phyloP scores from a whole-genome alignment of 139 green algal species.

The Micractinium sp. region DNA sequence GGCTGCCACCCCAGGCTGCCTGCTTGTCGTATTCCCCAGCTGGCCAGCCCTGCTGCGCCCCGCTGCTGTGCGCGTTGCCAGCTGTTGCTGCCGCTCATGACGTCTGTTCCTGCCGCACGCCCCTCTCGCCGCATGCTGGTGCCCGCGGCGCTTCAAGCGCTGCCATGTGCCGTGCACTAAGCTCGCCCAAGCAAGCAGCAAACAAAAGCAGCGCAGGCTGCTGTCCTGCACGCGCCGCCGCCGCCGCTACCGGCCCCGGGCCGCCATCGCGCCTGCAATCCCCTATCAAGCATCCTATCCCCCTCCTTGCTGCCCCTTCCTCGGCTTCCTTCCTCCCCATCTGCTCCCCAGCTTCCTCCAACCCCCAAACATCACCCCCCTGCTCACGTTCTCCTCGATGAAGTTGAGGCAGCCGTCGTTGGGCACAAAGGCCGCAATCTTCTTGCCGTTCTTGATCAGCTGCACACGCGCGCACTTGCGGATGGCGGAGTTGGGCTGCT shows the following conservation, averaged over 20 bases:
- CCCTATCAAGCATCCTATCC: neutral
- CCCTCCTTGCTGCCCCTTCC: neutral
- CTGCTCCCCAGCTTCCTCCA: neutral
- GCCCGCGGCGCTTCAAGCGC: no score
- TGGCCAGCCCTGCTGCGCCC: no score
- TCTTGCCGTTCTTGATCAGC: constrained; percentile 99
- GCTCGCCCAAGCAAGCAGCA: neutral
- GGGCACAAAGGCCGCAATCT: constrained; percentile 99
- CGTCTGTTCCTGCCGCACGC: no score
- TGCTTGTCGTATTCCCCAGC: no score
- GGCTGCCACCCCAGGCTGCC: no score
- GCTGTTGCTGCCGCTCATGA: no score
- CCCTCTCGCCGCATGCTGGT: no score
- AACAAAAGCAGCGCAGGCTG: neutral
- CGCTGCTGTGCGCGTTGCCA: no score
- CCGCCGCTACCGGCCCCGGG: no score
- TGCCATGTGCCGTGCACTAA: no score
- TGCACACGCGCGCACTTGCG: constrained; percentile 99
- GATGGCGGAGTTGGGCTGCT: constrained; percentile 99
- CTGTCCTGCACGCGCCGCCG: no score
- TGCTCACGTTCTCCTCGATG: constrained; percentile 98
- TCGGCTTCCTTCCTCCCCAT: neutral
- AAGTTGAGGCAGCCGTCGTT: constrained; percentile 99
- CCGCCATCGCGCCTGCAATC: neutral
- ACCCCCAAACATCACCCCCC: neutral